phyloP scores from a whole-genome alignment of 225 moss, liverwort and hornwort species.

The Lunularia cruciata region DNA sequence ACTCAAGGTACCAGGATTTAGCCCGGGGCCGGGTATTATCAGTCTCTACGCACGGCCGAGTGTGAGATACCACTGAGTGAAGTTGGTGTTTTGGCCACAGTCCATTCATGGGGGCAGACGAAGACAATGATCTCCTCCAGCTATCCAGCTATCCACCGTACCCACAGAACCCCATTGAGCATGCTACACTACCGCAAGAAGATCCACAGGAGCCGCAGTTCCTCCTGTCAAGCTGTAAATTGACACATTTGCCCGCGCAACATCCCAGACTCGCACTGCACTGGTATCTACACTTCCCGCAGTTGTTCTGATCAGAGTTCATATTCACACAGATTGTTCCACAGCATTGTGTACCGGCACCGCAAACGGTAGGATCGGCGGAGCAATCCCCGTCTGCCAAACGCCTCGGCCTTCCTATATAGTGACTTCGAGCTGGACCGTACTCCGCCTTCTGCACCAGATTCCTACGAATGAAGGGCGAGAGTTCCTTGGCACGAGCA shows the following conservation, averaged over 20 bases:
- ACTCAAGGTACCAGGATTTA: too few species aligned
- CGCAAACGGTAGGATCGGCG: constrained; percentile 19
- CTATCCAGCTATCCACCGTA: constrained; percentile 38
- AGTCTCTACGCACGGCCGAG: too few species aligned
- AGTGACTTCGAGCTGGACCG: background rate
- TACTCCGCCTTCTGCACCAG: constrained; percentile 3
- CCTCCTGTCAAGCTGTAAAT: constrained; percentile 23
- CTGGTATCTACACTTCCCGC: constrained; percentile 29
- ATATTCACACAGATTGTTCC: constrained; percentile 20
- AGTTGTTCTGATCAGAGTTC: constrained; percentile 26
- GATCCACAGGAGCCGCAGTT: constrained; percentile 39
- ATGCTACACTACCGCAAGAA: constrained; percentile 13
- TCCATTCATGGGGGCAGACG: too few species aligned
- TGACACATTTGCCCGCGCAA: constrained; percentile 31
- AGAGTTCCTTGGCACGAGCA: background rate
- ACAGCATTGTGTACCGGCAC: constrained; percentile 27
- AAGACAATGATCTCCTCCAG: too few species aligned
- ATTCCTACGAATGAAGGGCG: constrained; percentile 12
- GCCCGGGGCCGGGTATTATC: too few species aligned
- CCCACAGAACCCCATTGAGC: constrained; percentile 36
- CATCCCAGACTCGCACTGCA: constrained; percentile 28
- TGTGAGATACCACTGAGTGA: too few species aligned
- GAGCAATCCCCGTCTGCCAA: constrained; percentile 31
- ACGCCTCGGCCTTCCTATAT: constrained; percentile 22
- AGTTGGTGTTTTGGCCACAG: too few species aligned